Percentiles rank a stretch among this genome's conserved stretches.
Evolutionary conservation across 768 basidiomycete genomes (phyloP).

Genomic region (Epithele typhae): DNA sequence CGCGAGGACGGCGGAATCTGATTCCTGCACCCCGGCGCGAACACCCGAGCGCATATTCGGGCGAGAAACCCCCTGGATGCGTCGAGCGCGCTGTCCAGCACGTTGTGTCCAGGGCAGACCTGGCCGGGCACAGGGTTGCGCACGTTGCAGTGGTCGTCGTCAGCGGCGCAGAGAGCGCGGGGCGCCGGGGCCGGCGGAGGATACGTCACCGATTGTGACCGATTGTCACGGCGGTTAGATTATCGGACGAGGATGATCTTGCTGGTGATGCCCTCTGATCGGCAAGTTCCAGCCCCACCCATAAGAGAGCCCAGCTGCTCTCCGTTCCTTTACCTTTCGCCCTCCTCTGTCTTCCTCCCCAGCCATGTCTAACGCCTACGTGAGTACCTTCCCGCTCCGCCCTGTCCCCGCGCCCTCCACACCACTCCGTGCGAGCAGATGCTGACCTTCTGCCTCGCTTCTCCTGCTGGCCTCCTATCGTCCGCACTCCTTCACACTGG

Average conservation of each 20-base stretch:
- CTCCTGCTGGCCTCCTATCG: background rate
- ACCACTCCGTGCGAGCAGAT: background rate
- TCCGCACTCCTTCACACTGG: background rate
- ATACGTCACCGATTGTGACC: constrained; percentile 20
- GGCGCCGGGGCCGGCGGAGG: too few relatives aligned
- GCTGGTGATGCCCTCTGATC: constrained; percentile 21
- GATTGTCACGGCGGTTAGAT: constrained; percentile 22
- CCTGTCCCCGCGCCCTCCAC: background rate
- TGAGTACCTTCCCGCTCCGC: background rate
- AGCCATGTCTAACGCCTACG: background rate
- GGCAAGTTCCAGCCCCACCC: constrained; percentile 18
- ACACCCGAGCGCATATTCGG: too few relatives aligned
- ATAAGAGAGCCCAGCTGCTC: constrained; percentile 2
- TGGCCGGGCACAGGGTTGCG: too few relatives aligned
- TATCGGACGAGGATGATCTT: constrained; percentile 17
- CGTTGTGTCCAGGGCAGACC: too few relatives aligned
- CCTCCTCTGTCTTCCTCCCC: constrained; percentile 28
- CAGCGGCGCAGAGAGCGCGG: too few relatives aligned
- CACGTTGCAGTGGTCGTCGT: too few relatives aligned
- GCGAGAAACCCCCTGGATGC: too few relatives aligned
- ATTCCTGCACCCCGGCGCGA: too few relatives aligned
- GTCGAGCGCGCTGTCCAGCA: too few relatives aligned
- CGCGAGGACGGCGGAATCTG: too few relatives aligned
- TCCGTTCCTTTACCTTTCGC: constrained; percentile 31
- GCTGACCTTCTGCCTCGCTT: background rate